Evolutionary conservation across 2,329 filamentous ascomycete species (phyloP), one percentile per base, ranked within the genome.

Genomic region (Aspergillus alliaceus): DNA sequence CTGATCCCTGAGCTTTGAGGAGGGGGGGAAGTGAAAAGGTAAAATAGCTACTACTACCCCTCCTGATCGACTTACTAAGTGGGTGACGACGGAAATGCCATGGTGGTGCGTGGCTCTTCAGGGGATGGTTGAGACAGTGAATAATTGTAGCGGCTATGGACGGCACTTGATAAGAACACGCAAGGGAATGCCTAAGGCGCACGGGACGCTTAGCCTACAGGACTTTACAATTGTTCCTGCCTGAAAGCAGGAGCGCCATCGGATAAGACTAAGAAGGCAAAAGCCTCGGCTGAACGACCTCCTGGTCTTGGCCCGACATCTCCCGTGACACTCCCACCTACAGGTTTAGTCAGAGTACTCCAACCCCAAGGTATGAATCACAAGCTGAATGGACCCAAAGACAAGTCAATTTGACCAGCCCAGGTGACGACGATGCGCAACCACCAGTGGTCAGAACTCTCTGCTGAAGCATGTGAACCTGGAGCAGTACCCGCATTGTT

Each of bases 391-490:
- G n/a, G 22, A 46, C 15, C 15, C 25, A 44, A 44, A n/a, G 15
- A 22, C 37, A 31, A 40, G 37, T 22, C 40, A 25, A 34, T 29
- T 27, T 42, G 20, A 24, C 24, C 50, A n/a, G 18, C 9, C 37
- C 35, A 40, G 22, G 24, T 39, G 50, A 53, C 50, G 50, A 53
- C 24, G 32, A 11, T 9, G 35, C 35, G n/a, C 22, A 11, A 25
- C 12, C 4, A 42, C 15, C 35, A 50, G 49, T 37, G 35, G 47
- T 20, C 54, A 42, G 22, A 46, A 49, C 20, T 18, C 31, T 37
- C 35, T 32, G 27, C 37, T n/a, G n/a, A n/a, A 57, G 56, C 59
- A 61, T 61, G 59, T 61, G 59, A 61, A 61, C 32, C 9, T 50
- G 34, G 40, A 39, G 55, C 35, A 56, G 52, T 53, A 50, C 51